Conservation (phyloP, 2,329 filamentous ascomycete genomes). For the Tolypocladium nubicola region DNA sequence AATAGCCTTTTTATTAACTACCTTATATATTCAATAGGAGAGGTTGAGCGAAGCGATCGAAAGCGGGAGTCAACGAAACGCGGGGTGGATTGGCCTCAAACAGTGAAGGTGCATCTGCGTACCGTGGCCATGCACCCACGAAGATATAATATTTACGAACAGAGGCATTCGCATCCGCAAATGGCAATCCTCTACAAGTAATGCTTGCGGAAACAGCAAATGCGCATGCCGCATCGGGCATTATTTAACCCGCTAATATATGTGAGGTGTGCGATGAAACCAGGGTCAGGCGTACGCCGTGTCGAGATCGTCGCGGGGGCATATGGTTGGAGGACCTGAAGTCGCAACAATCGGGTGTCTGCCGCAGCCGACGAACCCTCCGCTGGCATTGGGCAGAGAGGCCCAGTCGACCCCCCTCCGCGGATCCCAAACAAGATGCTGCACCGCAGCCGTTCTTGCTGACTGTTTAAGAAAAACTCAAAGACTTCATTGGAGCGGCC, state of each 20-base stretch:
- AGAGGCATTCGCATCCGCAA: too few relatives aligned
- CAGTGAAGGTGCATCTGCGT: too few relatives aligned
- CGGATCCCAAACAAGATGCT: neutral
- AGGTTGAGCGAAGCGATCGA: too few relatives aligned
- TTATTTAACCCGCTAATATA: neutral
- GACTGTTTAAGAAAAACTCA: neutral
- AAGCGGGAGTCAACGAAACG: too few relatives aligned
- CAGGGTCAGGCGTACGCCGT: neutral
- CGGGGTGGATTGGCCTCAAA: too few relatives aligned
- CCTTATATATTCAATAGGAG: too few relatives aligned
- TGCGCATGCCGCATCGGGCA: neutral
- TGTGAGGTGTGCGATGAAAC: neutral
- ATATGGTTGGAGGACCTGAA: neutral
- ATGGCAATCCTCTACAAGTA: neutral
- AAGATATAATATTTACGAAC: too few relatives aligned
- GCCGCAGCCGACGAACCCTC: neutral
- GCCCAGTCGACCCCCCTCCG: neutral
- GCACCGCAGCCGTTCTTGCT: neutral
- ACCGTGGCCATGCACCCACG: too few relatives aligned
- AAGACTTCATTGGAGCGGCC: neutral
- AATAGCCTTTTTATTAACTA: too few relatives aligned
- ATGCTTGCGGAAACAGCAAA: neutral
- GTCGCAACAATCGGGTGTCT: neutral
- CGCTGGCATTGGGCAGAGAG: neutral
- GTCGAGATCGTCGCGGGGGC: neutral